A percentile compares a stretch with the other conserved stretches of the same genome.
phyloP scores from a whole-genome alignment of 1,139 yeast species.

The Saccharomyces hybrid region DNA sequence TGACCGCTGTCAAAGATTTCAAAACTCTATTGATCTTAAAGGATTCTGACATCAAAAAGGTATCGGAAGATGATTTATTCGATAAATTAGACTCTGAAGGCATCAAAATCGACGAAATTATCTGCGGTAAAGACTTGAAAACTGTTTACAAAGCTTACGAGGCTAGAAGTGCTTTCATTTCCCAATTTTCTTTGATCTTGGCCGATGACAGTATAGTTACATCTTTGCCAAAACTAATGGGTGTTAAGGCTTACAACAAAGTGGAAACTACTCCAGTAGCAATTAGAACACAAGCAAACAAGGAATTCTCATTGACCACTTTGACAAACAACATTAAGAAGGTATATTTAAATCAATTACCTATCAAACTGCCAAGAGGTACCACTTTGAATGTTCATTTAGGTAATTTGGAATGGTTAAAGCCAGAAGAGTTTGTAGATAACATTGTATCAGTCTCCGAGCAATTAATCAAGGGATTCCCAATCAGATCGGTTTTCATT shows the following conservation, averaged over 20 bases:
- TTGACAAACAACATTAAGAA: slow-evolving; percentile 54
- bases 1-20: slow-evolving; percentile 39
- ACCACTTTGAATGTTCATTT: slow-evolving; percentile 57
- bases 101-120: slow-evolving; percentile 30
- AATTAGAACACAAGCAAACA: slow-evolving; percentile 37
- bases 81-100: slow-evolving; percentile 52
- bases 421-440: slow-evolving; percentile 37
- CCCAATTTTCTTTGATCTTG: slow-evolving; percentile 63
- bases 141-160: slow-evolving; percentile 63
- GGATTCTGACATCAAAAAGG: slow-evolving; percentile 25
- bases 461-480: slow-evolving; percentile 41
- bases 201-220: slow-evolving; percentile 79
- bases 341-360: slow-evolving; percentile 47
- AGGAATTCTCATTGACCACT: slow-evolving; percentile 47
- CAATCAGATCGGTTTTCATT: slow-evolving; percentile 55
- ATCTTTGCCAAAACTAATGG: slow-evolving; percentile 73
- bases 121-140: slow-evolving; percentile 53
- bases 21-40: slow-evolving; percentile 62
- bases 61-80: slow-evolving; percentile 44
- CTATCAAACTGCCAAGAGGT: slow-evolving; percentile 68
- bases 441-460: slow-evolving; percentile 54
- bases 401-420: slow-evolving; percentile 47
- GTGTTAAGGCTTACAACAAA: slow-evolving; percentile 74
- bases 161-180: slow-evolving; percentile 56
- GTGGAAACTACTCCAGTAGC: slow-evolving; percentile 66